Evolutionary conservation across 768 basidiomycete species (phyloP).

Genomic region (Pisolithus sp.): DNA sequence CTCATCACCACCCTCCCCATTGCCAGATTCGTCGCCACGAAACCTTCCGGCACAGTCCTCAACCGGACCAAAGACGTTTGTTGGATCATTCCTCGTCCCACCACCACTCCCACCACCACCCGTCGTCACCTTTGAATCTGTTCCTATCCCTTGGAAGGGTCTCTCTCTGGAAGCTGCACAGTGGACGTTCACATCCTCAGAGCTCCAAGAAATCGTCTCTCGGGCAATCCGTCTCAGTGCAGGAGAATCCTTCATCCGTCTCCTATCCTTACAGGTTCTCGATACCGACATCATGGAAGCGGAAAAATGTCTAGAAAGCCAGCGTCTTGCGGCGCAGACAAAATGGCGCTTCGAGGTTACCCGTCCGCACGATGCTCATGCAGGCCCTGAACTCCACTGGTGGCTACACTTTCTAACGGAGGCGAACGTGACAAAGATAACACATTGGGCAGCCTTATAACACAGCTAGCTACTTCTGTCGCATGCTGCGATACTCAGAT

Average conservation of each 20-base stretch:
- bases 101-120: constrained; percentile 42
- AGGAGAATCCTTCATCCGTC: constrained; percentile 62
- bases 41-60: constrained; percentile 6
- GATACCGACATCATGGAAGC: constrained; percentile 56
- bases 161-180: constrained; percentile 66
- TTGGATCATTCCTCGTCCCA: constrained; percentile 21
- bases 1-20: background rate
- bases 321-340: constrained; percentile 51
- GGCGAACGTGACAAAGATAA: constrained; percentile 32
- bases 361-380: constrained; percentile 60
- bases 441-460: constrained; percentile 37
- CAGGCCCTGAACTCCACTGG: constrained; percentile 60
- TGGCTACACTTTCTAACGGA: constrained; percentile 22
- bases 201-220: constrained; percentile 66
- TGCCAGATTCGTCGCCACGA: constrained; percentile 6
- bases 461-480: constrained; percentile 55
- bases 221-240: constrained; percentile 65
- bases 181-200: constrained; percentile 46
- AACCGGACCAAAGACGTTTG: background rate
- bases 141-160: constrained; percentile 58
- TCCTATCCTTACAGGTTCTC: constrained; percentile 56
- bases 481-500: constrained; percentile 52
- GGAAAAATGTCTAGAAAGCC: constrained; percentile 46
- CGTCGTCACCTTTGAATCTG: constrained; percentile 48
- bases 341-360: constrained; percentile 64